Evolutionary conservation across 345 rosid species (phyloP).

Genomic region (Brassica cretica): DNA sequence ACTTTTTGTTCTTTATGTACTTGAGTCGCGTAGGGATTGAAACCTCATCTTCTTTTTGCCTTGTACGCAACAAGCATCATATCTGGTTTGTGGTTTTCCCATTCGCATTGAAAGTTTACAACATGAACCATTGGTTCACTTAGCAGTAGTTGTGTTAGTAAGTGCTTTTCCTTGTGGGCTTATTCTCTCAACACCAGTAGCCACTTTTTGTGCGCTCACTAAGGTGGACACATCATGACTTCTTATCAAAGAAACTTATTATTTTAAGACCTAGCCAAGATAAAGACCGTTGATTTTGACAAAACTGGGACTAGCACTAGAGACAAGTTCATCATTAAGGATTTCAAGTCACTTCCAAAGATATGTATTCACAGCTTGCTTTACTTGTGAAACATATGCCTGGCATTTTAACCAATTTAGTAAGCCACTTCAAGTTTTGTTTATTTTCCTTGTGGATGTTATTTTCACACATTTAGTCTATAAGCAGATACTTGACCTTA

Average conservation of each 20-base stretch:
- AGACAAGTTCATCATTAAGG: conserved; percentile 75
- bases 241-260: conserved; percentile 80
- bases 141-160: conserved; percentile 86
- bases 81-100: conserved; percentile 64
- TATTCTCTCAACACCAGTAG: conserved; percentile 89
- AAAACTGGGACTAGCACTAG: conserved; percentile 90
- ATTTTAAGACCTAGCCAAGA: conserved; percentile 73
- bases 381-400: conserved; percentile 41
- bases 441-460: no score
- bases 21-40: neutral
- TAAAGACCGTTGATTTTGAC: conserved; percentile 73
- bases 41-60: neutral
- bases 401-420: no score
- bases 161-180: conserved; percentile 96
- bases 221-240: conserved; percentile 82
- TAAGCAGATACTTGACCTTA: no score
- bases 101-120: conserved; percentile 40
- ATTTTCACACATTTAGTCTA: no score
- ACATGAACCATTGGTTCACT: conserved; percentile 62
- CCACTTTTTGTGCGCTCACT: conserved; percentile 85
- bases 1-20: neutral
- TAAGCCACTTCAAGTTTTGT: no score
- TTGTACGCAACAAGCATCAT: conserved; percentile 28
- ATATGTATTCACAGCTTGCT: conserved; percentile 50
- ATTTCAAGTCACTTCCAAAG: conserved; percentile 53